Evolutionary conservation across 2,329 filamentous ascomycete genomes (phyloP).

Genomic region (Fusarium ambrosium): DNA sequence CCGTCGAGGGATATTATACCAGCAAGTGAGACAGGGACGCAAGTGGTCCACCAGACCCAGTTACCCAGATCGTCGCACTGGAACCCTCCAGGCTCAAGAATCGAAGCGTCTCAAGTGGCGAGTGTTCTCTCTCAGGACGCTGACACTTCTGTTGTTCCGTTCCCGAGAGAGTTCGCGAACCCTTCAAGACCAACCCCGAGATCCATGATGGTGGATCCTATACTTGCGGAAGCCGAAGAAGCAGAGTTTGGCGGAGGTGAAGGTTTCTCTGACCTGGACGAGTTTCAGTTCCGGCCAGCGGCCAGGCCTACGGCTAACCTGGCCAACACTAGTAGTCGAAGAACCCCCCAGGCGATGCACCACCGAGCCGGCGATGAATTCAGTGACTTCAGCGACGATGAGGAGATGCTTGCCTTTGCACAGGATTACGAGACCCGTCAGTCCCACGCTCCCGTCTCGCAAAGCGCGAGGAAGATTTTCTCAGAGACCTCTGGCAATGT

Average conservation of each 20-base stretch:
- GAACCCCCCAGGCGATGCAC: slow-evolving; percentile 29
- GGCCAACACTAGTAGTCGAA: slow-evolving; percentile 22
- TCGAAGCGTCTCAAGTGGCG: slow-evolving; percentile 35
- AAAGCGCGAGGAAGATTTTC: slow-evolving; percentile 55
- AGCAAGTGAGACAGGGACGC: slow-evolving; percentile 54
- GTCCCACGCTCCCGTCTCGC: slow-evolving; percentile 41
- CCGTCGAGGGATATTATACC: slow-evolving; percentile 51
- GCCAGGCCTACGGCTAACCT: slow-evolving; percentile 19
- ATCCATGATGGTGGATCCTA: slow-evolving; percentile 2
- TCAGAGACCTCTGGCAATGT: slow-evolving; percentile 65
- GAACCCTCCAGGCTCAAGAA: slow-evolving; percentile 39
- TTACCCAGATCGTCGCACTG: slow-evolving; percentile 49
- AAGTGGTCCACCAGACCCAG: slow-evolving; percentile 68
- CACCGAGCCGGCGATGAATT: slow-evolving; percentile 52
- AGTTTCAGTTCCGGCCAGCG: slow-evolving; percentile 40
- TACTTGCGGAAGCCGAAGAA: slow-evolving; percentile 33
- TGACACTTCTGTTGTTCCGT: slow-evolving; percentile 37
- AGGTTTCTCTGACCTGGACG: slow-evolving; percentile 49
- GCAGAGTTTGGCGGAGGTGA: slow-evolving; percentile 46
- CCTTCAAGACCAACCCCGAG: slow-evolving; percentile 17
- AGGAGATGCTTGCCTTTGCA: slow-evolving; percentile 66
- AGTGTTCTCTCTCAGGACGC: slow-evolving; percentile 45
- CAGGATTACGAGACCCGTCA: slow-evolving; percentile 63
- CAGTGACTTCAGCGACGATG: slow-evolving; percentile 65
- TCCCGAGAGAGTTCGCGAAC: slow-evolving; percentile 43